Conservation (phyloP, 1,284 basidiomycete genomes). For the Leccinum variabile region DNA sequence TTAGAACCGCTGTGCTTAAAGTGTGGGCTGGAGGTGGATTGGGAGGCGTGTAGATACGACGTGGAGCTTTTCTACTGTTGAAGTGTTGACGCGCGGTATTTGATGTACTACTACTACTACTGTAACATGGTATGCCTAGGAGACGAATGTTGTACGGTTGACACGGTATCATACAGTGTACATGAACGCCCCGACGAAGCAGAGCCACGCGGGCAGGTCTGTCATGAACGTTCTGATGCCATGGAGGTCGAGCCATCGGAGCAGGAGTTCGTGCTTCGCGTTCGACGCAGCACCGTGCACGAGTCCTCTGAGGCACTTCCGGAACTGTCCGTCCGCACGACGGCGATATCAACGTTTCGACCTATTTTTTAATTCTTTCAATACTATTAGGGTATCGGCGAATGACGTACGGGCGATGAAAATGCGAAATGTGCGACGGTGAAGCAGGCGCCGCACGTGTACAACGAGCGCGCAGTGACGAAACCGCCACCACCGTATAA, state of each 20-base stretch:
- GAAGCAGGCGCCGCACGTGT: constrained; percentile 3
- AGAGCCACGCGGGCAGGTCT: constrained; percentile 14
- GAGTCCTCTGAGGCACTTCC: constrained; percentile 8
- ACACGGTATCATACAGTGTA: neutral
- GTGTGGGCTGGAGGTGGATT: too few relatives aligned
- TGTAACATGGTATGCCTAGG: neutral
- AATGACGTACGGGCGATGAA: constrained; percentile 3
- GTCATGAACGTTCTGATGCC: constrained; percentile 6
- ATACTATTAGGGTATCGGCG: neutral
- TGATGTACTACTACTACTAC: neutral
- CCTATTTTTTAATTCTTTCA: neutral
- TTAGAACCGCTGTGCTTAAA: constrained; percentile 23
- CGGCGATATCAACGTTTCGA: neutral
- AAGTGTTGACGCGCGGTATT: constrained; percentile 6
- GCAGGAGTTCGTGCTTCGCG: constrained; percentile 1
- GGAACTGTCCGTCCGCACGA: constrained; percentile 3
- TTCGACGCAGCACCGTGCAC: constrained; percentile 2
- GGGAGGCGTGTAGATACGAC: too few relatives aligned
- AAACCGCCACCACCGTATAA: neutral
- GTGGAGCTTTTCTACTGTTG: constrained; percentile 21
- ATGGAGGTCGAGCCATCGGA: constrained; percentile 9
- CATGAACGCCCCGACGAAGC: constrained; percentile 10
- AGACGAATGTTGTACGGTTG: neutral
- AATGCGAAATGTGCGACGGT: constrained; percentile 13
- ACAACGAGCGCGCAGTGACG: neutral